These are phyloP conservation scores for Fomes fomentarius DNA, from an alignment of 1,284 basidiomycete species.

Conservation along the genomic window DNA sequence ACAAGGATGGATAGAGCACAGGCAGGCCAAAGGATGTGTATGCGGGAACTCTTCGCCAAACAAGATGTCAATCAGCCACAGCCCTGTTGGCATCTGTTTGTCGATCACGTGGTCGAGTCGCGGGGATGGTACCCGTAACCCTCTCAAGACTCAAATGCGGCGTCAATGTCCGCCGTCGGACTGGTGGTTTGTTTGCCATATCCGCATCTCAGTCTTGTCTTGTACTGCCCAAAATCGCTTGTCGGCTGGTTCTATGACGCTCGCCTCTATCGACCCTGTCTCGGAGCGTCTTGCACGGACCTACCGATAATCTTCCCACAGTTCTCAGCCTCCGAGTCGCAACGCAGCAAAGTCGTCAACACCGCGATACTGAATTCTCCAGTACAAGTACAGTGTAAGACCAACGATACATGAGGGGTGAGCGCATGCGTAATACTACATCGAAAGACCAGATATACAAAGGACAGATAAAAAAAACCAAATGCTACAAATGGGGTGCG, in stretches of 20 bases:
- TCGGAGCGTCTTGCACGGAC: no score
- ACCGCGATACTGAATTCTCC: background rate
- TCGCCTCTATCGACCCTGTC: no score
- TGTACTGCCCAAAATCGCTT: no score
- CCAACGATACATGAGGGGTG: conserved; percentile 3
- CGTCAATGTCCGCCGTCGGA: no score
- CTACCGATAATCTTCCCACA: no score
- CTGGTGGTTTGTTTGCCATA: no score
- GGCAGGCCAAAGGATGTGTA: background rate
- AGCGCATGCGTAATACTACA: background rate
- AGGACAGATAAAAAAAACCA: background rate
- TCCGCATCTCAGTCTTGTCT: no score
- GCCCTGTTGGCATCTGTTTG: conserved; percentile 18
- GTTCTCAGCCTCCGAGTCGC: no score
- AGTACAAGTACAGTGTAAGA: background rate
- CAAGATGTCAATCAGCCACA: conserved; percentile 20
- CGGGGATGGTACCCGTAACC: no score
- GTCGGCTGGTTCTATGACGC: no score
- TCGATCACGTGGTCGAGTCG: conserved; percentile 5
- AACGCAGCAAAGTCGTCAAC: conserved; percentile 1
- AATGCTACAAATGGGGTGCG: background rate
- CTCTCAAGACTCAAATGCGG: no score
- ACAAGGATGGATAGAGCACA: background rate
- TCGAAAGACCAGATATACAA: background rate
- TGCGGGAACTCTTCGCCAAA: conserved; percentile 1